phyloP scores from a whole-genome alignment of 1,284 basidiomycete genomes.

The Cutaneotrichosporon cyanovorans region DNA sequence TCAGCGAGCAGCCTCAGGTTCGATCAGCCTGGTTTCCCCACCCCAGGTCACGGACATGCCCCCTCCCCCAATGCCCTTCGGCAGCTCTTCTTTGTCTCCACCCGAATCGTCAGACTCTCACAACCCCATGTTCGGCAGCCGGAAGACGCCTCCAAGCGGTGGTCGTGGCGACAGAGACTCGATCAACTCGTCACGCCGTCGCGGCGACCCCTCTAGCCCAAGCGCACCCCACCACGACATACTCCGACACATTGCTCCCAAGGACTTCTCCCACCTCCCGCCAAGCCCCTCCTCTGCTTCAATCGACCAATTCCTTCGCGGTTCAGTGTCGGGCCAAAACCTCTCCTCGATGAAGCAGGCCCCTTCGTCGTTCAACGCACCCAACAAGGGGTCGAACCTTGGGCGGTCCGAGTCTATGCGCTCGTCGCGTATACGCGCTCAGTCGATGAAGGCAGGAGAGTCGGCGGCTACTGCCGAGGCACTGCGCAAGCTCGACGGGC shows the following conservation, averaged over 20 bases:
- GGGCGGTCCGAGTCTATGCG: constrained; percentile 15
- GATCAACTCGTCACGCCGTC: not conserved
- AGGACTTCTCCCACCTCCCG: constrained; percentile 79
- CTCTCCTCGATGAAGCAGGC: constrained; percentile 40
- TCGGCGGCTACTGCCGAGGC: constrained; percentile 86
- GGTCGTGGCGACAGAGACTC: constrained; percentile 4
- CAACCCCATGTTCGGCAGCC: constrained; percentile 17
- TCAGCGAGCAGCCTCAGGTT: constrained; percentile 5
- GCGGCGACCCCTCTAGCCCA: constrained; percentile 19
- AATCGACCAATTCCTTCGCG: constrained; percentile 70
- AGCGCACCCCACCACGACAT: constrained; percentile 45
- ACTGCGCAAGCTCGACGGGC: constrained; percentile 84
- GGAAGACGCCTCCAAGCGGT: constrained; percentile 30
- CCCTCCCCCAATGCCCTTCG: constrained; percentile 5
- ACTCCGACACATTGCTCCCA: constrained; percentile 43
- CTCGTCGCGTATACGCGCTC: constrained; percentile 6
- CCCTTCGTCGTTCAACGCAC: constrained; percentile 11
- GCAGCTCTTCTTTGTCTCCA: constrained; percentile 20
- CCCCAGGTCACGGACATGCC: constrained; percentile 11
- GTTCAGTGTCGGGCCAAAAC: constrained; percentile 47
- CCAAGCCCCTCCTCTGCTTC: constrained; percentile 76
- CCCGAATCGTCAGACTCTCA: constrained; percentile 33
- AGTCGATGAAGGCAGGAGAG: constrained; percentile 21
- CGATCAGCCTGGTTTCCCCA: constrained; percentile 1
- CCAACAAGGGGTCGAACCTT: not conserved